A percentile compares a stretch with the other conserved stretches of the same genome.
Evolutionary conservation across 768 basidiomycete genomes (phyloP).

Genomic region (Lactarius pseudohatsudake): DNA sequence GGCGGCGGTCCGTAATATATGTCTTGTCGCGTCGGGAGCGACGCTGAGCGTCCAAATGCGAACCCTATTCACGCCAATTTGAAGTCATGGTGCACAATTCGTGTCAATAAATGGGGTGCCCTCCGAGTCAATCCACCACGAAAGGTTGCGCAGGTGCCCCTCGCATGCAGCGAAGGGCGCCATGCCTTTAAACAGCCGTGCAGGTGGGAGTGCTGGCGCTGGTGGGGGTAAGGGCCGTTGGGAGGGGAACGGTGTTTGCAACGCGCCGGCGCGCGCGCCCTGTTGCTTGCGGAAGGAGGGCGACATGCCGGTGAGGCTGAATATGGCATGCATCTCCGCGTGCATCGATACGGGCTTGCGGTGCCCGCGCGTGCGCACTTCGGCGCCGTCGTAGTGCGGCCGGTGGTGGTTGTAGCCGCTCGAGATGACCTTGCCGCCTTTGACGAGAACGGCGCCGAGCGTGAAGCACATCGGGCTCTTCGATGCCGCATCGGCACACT

Average conservation of each 20-base stretch:
- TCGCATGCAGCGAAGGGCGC: slow-evolving; percentile 23
- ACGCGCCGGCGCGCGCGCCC: slow-evolving; percentile 35
- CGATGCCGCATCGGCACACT: slow-evolving; percentile 48
- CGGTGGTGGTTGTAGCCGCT: slow-evolving; percentile 55
- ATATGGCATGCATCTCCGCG: slow-evolving; percentile 61
- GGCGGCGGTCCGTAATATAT: no score
- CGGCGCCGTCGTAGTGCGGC: slow-evolving; percentile 51
- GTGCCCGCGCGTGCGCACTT: slow-evolving; percentile 40
- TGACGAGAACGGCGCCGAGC: slow-evolving; percentile 49
- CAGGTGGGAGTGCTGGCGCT: slow-evolving; percentile 27
- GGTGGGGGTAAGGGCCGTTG: slow-evolving; percentile 23
- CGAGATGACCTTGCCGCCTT: slow-evolving; percentile 56
- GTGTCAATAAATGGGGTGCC: no score
- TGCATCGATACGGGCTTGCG: slow-evolving; percentile 53
- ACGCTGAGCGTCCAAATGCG: no score
- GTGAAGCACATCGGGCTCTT: slow-evolving; percentile 53
- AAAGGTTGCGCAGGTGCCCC: no score
- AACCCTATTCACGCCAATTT: no score
- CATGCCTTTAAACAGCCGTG: slow-evolving; percentile 22
- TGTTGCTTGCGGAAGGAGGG: slow-evolving; percentile 53
- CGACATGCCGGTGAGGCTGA: slow-evolving; percentile 49
- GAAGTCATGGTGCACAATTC: no score
- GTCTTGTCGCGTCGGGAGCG: no score
- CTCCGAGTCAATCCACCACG: no score
- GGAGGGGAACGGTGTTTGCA: slow-evolving; percentile 10